phyloP scores from a whole-genome alignment of 345 rosid species.

The Combretum micranthum region DNA sequence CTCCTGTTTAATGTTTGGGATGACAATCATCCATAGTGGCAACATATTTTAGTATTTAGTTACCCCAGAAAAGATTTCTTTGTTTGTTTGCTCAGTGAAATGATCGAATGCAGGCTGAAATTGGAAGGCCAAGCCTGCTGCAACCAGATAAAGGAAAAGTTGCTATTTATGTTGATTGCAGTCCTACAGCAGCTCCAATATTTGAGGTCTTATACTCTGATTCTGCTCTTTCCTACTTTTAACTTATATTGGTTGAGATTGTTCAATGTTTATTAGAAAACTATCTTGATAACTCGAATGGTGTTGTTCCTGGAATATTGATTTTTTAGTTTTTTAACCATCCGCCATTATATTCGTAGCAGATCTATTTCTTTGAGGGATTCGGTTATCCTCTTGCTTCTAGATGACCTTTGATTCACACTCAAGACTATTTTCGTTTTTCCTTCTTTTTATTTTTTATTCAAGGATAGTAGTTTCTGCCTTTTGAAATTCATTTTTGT shows the following conservation, averaged over 20 bases:
- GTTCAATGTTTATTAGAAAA: no score
- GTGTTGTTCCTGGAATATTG: no score
- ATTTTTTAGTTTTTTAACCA: no score
- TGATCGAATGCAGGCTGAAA: slow-evolving; percentile 57
- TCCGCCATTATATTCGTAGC: no score
- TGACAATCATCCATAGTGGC: no score
- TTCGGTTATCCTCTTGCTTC: no score
- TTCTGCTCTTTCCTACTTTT: slow-evolving; percentile 1
- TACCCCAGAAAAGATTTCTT: no score
- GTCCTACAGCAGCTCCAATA: slow-evolving; percentile 78
- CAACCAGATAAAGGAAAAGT: slow-evolving; percentile 86
- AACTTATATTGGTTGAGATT: background rate
- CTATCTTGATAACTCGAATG: no score
- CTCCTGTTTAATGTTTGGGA: background rate
- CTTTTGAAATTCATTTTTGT: background rate
- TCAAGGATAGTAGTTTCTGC: background rate
- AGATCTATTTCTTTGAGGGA: no score
- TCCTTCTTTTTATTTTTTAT: background rate
- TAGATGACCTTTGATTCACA: no score
- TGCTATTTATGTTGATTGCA: slow-evolving; percentile 66
- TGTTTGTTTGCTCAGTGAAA: background rate
- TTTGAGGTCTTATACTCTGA: slow-evolving; percentile 50
- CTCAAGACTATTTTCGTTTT: background rate
- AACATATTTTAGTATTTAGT: no score
- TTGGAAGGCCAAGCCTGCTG: slow-evolving; percentile 70